phyloP scores from a whole-genome alignment of 164 flowering plant species.

The Magnolia officinalis region DNA sequence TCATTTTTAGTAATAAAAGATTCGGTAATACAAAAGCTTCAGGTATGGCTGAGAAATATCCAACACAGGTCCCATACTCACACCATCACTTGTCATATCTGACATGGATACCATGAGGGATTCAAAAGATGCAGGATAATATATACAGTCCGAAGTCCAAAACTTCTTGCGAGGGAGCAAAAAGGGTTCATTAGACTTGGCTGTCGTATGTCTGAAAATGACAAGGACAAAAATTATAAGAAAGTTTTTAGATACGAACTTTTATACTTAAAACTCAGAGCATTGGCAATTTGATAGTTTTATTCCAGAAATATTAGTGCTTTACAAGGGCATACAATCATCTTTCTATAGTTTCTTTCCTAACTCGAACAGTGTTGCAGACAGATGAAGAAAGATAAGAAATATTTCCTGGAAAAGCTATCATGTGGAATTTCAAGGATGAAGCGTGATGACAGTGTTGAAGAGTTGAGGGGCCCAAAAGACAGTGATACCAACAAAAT shows the following conservation, averaged over 20 bases:
- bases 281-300: background rate
- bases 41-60: background rate
- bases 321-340: background rate
- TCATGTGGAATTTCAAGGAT: conserved; percentile 53
- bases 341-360: background rate
- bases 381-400: conserved; percentile 57
- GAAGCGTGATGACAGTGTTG: conserved; percentile 43
- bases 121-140: too few relatives aligned
- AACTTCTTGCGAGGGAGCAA: too few relatives aligned
- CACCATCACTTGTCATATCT: background rate
- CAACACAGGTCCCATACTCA: background rate
- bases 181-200: too few relatives aligned
- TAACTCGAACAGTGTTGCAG: conserved; percentile 25
- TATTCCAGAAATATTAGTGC: background rate
- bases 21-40: background rate
- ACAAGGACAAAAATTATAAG: too few relatives aligned
- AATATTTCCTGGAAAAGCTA: conserved; percentile 44
- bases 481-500: conserved; percentile 5
- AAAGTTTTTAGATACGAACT: background rate
- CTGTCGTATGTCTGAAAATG: too few relatives aligned
- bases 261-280: background rate
- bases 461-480: conserved; percentile 38
- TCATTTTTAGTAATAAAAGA: too few relatives aligned
- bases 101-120: background rate
- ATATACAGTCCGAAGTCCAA: too few relatives aligned